Conservation (phyloP, 208 protist genomes). For the Lotmaria passim region DNA sequence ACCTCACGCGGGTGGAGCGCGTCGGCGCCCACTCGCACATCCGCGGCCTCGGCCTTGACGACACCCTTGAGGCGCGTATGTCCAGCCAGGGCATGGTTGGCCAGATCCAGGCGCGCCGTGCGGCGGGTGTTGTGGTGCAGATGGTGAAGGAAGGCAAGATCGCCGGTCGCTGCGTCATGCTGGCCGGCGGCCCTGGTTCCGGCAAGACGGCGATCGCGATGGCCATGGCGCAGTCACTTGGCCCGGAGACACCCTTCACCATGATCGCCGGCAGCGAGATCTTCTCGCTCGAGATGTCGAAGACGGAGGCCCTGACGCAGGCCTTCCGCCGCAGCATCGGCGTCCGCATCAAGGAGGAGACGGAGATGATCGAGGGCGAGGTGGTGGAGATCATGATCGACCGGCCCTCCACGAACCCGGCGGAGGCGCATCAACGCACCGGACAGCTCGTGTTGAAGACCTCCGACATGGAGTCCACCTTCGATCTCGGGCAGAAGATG, state of each 20-base stretch:
- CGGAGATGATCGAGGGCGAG: constrained; percentile 99
- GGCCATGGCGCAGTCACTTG: constrained; percentile 98
- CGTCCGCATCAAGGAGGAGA: constrained; percentile 99
- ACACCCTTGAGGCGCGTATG: constrained; percentile 95
- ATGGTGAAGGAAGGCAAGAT: constrained; percentile 99
- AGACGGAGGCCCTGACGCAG: constrained; percentile 99
- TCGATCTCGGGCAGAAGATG: constrained; percentile 99
- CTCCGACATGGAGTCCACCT: constrained; percentile 99
- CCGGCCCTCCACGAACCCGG: constrained; percentile 93
- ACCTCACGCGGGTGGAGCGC: constrained; percentile 97
- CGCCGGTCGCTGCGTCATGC: constrained; percentile 98
- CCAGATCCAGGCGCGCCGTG: constrained; percentile 94
- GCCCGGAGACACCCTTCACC: constrained; percentile 98
- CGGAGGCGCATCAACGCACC: constrained; percentile 90
- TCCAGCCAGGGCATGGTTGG: constrained; percentile 99
- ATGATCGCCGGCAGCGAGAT: constrained; percentile 99
- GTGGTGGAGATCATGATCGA: constrained; percentile 99
- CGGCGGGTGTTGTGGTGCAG: constrained; percentile 92
- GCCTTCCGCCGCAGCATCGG: constrained; percentile 99
- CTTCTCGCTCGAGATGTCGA: constrained; percentile 99
- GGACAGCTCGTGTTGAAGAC: constrained; percentile 99
- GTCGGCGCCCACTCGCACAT: constrained; percentile 99
- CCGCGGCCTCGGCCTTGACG: constrained; percentile 99
- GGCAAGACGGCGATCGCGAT: constrained; percentile 99
- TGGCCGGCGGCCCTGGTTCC: constrained; percentile 97